Evolutionary conservation across 2,329 filamentous ascomycete species (phyloP), one percentile per base, ranked within the genome.

Genomic region (Cryphonectria parasitica): DNA sequence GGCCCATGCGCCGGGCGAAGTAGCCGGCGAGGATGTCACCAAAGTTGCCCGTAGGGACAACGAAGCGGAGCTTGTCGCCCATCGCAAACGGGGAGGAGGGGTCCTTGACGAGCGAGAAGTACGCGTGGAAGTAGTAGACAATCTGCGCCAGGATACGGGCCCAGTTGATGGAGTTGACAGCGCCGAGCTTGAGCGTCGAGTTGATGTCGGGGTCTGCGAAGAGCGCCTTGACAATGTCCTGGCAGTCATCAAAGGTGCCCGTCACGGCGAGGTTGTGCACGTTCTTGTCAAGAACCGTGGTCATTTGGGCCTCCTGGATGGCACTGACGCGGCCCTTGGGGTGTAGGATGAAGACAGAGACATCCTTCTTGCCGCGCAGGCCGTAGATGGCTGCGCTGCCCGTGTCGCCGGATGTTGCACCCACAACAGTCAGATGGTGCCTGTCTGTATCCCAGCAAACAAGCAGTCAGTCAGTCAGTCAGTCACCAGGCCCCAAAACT

Each of bases 151-250:
- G 88, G 75, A 99, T 98, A 76, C 96, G 88, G 1, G 95, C 92
- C 88, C 92, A 98, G 84, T 98, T 98, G 83, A 98, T 98, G 62
- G 92, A 96, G 85, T 98, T 98, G 75, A 98, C 94, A 60, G 96
- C 95, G 56, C 92, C 95, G 60, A 98, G 91, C 75, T 93, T 94
- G 78, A 95, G 89, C 1, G 88, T 90, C 75, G 87, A 84, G 85
- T 98, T 98, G 79, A 93, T 92, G 69, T 94, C 90, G 2, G 91
- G 85, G 77, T 99, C 95, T 73, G 90, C 91, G 79, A 98, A 98
- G 65, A 99, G 87, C 1, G 92, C 91, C 83, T 99, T 98, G 79
- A 99, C 92, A 70, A 96, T 97, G 81, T 97, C 94, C 88, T 98
- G 95, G 82, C 96, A 98, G 79, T 98, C 94, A 78, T 98, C 95